Evolutionary conservation across 345 rosid genomes (phyloP).

Genomic region (Populus nigra): DNA sequence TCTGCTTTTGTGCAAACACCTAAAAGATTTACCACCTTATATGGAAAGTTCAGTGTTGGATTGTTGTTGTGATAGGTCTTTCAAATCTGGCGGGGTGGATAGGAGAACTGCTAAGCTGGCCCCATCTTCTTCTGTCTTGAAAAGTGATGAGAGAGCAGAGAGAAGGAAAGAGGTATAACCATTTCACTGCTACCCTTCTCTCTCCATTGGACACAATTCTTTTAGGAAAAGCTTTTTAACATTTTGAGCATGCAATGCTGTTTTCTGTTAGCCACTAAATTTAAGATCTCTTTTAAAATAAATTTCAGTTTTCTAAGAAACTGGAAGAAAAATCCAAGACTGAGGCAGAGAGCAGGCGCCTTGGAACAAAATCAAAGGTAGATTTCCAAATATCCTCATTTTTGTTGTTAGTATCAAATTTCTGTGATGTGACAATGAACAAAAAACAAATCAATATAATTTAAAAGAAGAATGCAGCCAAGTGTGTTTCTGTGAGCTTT

Average conservation of each 20-base stretch:
- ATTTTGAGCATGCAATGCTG: background rate
- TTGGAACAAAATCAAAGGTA: conserved; percentile 52
- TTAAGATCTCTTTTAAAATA: background rate
- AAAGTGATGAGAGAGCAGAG: conserved; percentile 34
- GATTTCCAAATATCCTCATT: background rate
- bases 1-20: background rate
- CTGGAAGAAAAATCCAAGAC: conserved; percentile 36
- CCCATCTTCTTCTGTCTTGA: conserved; percentile 41
- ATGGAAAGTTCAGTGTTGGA: conserved; percentile 6
- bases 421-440: background rate
- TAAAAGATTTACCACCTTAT: conserved; percentile 4
- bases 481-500: background rate
- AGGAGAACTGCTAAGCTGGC: conserved; percentile 47
- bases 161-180: conserved; percentile 49
- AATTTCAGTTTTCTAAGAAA: conserved; percentile 42
- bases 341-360: conserved; percentile 26
- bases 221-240: conserved; percentile 1
- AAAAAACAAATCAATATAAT: background rate
- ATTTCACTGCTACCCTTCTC: conserved; percentile 7
- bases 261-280: conserved; percentile 1
- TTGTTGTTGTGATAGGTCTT: conserved; percentile 33
- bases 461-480: background rate
- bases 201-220: background rate
- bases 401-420: background rate
- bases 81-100: conserved; percentile 33